Percentiles rank a stretch among this genome's conserved stretches.
These are phyloP conservation scores for Nigrospora sphaerica DNA, from an alignment of 2,329 filamentous ascomycete genomes.

Conservation along the genomic window DNA sequence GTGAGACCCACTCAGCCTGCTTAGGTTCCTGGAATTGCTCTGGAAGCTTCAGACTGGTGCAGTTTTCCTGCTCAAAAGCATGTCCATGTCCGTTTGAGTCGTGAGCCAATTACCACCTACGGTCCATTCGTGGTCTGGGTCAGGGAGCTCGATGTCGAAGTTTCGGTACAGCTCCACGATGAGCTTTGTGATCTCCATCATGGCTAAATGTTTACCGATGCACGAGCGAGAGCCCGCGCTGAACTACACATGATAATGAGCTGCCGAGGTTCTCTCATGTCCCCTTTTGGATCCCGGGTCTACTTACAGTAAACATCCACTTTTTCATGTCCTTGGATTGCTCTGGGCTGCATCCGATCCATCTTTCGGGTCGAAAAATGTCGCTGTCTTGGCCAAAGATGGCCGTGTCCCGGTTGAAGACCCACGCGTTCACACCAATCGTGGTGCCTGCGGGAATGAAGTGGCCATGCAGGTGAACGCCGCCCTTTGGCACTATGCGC, in stretches of 20 bases:
- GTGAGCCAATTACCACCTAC: conserved; percentile 3
- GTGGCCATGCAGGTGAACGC: conserved; percentile 28
- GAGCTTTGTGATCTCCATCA: conserved; percentile 3
- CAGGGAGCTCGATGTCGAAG: conserved; percentile 2
- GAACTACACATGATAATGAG: conserved; percentile 26
- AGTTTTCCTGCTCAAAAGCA: too few species aligned
- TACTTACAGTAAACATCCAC: conserved; percentile 6
- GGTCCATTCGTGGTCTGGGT: conserved; percentile 9
- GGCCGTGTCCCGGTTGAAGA: conserved; percentile 21
- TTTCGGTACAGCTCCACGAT: conserved; percentile 1
- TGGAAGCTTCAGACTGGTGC: too few species aligned
- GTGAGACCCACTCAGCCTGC: too few species aligned
- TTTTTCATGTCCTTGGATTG: conserved; percentile 19
- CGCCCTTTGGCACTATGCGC: conserved; percentile 37
- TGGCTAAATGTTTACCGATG: conserved; percentile 20
- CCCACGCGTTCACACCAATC: conserved; percentile 29
- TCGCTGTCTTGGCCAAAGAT: conserved; percentile 26
- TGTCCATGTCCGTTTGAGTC: neutral
- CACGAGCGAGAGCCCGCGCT: conserved; percentile 43
- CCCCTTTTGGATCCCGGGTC: neutral
- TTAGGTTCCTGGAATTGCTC: too few species aligned
- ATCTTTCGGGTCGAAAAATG: conserved; percentile 32
- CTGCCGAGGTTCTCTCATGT: neutral
- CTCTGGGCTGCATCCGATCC: conserved; percentile 22
- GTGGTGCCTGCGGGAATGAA: conserved; percentile 24